Evolutionary conservation across 2,329 filamentous ascomycete species (phyloP).

Genomic region (Trichoderma sp.): DNA sequence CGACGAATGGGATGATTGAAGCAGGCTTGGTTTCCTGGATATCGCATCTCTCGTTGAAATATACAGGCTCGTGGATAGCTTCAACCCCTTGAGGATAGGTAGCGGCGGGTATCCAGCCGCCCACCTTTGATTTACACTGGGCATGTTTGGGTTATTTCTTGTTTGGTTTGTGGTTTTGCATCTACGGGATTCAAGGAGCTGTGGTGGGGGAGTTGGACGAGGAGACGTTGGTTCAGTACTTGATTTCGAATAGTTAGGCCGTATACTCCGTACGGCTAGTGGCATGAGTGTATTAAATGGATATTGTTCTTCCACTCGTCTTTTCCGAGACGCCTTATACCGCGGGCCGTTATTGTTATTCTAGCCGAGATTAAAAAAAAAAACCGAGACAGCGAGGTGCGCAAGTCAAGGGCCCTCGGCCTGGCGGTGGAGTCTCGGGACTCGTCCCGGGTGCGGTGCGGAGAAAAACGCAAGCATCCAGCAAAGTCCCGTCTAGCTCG

Average conservation of each 20-base stretch:
- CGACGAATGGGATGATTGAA: conserved; percentile 45
- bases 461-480: background rate
- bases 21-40: background rate
- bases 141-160: background rate
- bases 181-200: background rate
- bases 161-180: background rate
- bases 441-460: background rate
- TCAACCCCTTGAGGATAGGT: background rate
- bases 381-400: background rate
- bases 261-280: background rate
- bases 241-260: background rate
- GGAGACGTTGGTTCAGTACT: background rate
- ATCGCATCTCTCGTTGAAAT: background rate
- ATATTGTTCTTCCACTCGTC: background rate
- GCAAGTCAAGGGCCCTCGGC: conserved; percentile 4
- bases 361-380: background rate
- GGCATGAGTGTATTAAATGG: background rate
- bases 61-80: background rate
- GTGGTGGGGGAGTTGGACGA: background rate
- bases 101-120: background rate
- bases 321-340: background rate
- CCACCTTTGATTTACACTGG: background rate
- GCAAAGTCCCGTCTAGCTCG: background rate
- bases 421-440: conserved; percentile 1
- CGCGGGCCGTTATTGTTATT: background rate